Percentiles rank a stretch among this genome's conserved stretches.
Evolutionary conservation across 164 flowering plant genomes (phyloP).

Genomic region (Litsea cubeba): DNA sequence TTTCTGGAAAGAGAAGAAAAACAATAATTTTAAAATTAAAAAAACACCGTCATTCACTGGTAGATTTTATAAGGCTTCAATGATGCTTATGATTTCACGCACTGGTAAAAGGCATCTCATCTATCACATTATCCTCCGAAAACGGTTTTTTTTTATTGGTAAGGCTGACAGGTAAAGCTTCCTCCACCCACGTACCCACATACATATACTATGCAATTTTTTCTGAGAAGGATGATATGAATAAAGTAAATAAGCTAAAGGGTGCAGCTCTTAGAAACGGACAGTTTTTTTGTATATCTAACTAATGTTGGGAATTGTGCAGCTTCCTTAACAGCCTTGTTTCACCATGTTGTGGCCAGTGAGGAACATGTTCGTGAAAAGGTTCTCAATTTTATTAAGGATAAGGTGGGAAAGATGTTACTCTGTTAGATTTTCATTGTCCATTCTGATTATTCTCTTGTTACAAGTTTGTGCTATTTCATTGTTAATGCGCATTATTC

Average conservation of each 20-base stretch:
- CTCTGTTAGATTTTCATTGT: not conserved
- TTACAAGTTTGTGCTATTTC: conserved; percentile 1
- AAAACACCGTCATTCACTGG: too few species aligned
- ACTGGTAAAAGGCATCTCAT: too few species aligned
- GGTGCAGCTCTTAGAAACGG: not conserved
- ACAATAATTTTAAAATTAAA: too few species aligned
- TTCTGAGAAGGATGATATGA: not conserved
- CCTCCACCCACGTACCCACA: too few species aligned
- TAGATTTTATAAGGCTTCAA: too few species aligned
- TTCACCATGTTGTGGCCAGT: conserved; percentile 63
- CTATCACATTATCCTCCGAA: too few species aligned
- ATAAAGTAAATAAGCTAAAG: not conserved
- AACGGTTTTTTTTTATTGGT: too few species aligned
- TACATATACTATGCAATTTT: not conserved
- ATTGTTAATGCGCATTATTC: not conserved
- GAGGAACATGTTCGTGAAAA: conserved; percentile 84
- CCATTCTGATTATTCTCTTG: not conserved
- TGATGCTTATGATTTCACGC: too few species aligned
- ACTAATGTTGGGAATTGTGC: conserved; percentile 20
- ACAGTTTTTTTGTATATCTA: not conserved
- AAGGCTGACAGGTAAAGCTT: too few species aligned
- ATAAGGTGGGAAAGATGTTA: conserved; percentile 53
- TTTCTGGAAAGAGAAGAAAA: too few species aligned
- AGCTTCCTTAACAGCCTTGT: conserved; percentile 83
- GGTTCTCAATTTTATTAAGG: conserved; percentile 73